phyloP scores from a whole-genome alignment of 2,329 filamentous ascomycete genomes.

The Fusarium agapanthi region DNA sequence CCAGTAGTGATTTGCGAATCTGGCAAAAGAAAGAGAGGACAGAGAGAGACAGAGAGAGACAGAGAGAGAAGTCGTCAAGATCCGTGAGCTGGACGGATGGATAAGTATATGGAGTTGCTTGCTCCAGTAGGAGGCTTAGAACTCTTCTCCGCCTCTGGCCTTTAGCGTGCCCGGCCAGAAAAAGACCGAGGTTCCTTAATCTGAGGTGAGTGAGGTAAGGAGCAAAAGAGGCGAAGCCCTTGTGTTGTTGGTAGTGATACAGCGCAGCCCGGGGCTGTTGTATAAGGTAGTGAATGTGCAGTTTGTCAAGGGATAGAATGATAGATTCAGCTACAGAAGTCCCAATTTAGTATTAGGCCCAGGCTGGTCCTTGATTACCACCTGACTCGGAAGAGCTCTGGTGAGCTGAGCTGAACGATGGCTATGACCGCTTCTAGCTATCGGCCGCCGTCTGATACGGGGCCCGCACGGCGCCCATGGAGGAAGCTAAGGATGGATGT shows the following conservation, averaged over 20 bases:
- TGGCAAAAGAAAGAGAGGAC: background rate
- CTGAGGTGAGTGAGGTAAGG: constrained; percentile 17
- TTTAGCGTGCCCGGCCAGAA: constrained; percentile 6
- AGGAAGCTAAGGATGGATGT: constrained; percentile 13
- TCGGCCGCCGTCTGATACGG: constrained; percentile 15
- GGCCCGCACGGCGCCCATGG: constrained; percentile 10
- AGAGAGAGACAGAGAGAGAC: background rate
- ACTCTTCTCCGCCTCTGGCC: constrained; percentile 26
- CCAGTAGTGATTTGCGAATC: background rate
- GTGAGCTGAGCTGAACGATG: constrained; percentile 12
- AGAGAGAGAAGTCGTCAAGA: background rate
- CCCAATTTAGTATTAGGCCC: background rate
- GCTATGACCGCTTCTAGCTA: background rate
- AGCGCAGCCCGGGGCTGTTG: background rate
- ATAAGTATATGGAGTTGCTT: constrained; percentile 5
- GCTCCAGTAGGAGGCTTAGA: constrained; percentile 28
- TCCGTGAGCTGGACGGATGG: constrained; percentile 10
- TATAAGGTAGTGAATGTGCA: background rate
- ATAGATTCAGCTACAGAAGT: background rate
- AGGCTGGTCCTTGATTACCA: constrained; percentile 15
- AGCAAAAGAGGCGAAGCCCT: constrained; percentile 19
- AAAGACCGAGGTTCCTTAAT: constrained; percentile 10
- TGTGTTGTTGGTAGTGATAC: background rate
- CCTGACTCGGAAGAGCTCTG: constrained; percentile 4
- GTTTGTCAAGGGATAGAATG: background rate